Percentiles rank a stretch among this genome's conserved stretches.
These are phyloP conservation scores for Calocybe cyanea DNA, from an alignment of 768 basidiomycete species.

Conservation along the genomic window DNA sequence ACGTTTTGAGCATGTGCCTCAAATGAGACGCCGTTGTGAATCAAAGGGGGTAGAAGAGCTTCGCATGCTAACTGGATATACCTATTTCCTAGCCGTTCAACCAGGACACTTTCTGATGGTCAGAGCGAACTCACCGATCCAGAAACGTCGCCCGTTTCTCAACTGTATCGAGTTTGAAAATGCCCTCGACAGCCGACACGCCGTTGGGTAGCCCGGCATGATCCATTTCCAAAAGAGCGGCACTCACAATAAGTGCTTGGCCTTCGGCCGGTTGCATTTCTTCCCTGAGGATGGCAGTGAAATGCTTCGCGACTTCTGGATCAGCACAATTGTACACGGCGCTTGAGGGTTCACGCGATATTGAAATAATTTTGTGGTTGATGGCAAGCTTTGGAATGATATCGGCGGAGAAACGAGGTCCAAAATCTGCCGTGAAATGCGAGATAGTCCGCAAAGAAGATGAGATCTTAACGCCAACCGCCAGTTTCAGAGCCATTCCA, in stretches of 20 bases:
- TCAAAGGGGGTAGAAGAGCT: constrained; percentile 48
- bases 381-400: constrained; percentile 46
- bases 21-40: constrained; percentile 55
- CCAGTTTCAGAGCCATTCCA: constrained; percentile 44
- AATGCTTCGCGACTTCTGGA: constrained; percentile 48
- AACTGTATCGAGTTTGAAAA: constrained; percentile 42
- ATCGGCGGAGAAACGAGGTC: constrained; percentile 50
- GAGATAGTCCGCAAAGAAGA: constrained; percentile 57
- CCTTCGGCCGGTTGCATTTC: constrained; percentile 34
- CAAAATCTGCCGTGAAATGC: constrained; percentile 54
- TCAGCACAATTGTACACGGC: constrained; percentile 39
- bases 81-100: constrained; percentile 21
- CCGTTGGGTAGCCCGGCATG: constrained; percentile 37
- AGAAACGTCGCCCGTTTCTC: constrained; percentile 44
- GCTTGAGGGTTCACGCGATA: constrained; percentile 49
- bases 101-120: not conserved
- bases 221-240: constrained; percentile 51
- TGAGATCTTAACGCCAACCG: constrained; percentile 55
- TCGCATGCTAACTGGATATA: constrained; percentile 49
- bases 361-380: constrained; percentile 35
- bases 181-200: constrained; percentile 43
- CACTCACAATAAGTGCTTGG: constrained; percentile 45
- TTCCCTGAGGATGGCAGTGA: constrained; percentile 46
- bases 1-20: constrained; percentile 62
- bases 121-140: constrained; percentile 32